Conservation (phyloP, 208 protist genomes). For the Crithidia acanthocephali region DNA sequence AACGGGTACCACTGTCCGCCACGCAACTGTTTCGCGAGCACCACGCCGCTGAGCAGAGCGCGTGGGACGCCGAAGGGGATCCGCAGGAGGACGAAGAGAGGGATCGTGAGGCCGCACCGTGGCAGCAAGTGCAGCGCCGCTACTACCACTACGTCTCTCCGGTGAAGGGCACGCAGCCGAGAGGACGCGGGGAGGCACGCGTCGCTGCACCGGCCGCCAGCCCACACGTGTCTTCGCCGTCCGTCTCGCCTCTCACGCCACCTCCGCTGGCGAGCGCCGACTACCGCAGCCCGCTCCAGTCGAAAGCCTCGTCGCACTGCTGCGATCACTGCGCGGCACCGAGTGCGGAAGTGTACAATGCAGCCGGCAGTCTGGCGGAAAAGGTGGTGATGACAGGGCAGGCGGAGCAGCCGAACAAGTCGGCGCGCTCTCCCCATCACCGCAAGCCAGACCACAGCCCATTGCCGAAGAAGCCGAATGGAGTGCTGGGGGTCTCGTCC, state of each 20-base stretch:
- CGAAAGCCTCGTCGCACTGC: not conserved
- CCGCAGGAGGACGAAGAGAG: not conserved
- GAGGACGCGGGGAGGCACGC: not conserved
- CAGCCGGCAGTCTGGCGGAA: not conserved
- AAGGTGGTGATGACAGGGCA: not conserved
- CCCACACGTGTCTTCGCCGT: not conserved
- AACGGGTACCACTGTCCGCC: not conserved
- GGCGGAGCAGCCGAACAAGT: not conserved
- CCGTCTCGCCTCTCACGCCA: conserved; percentile 5
- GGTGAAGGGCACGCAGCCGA: not conserved
- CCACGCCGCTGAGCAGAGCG: not conserved
- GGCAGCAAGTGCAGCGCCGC: not conserved
- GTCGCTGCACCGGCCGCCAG: not conserved
- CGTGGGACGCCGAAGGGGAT: not conserved
- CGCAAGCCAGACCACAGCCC: not conserved
- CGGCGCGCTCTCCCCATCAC: not conserved
- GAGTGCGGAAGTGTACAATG: not conserved
- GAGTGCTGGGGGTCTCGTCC: not conserved
- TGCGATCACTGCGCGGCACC: not conserved
- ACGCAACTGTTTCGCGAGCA: not conserved
- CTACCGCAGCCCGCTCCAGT: not conserved
- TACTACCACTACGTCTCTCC: conserved; percentile 17
- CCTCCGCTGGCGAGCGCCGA: not conserved
- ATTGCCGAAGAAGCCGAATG: not conserved
- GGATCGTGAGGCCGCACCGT: not conserved